Conservation (phyloP, 1,284 basidiomycete genomes). For the Papiliotrema fonsecae region DNA sequence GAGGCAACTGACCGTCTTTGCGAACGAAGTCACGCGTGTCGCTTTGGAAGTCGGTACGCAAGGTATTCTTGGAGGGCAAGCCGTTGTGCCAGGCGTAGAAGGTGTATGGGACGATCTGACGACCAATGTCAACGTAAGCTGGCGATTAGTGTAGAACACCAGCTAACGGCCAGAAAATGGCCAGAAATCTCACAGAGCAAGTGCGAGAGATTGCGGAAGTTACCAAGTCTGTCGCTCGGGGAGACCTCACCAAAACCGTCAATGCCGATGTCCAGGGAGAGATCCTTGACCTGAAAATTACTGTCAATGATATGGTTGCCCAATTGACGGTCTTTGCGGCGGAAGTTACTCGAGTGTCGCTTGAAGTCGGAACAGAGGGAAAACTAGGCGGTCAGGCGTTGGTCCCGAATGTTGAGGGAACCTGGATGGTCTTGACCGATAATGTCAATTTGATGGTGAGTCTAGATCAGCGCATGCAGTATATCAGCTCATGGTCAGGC, state of each 20-base stretch:
- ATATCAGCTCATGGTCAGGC: constrained; percentile 18
- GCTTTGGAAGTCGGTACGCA: constrained; percentile 87
- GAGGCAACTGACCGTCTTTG: constrained; percentile 83
- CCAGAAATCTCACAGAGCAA: constrained; percentile 89
- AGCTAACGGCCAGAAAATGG: constrained; percentile 62
- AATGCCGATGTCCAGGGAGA: constrained; percentile 95
- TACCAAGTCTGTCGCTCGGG: constrained; percentile 92
- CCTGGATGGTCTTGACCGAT: constrained; percentile 91
- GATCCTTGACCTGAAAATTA: constrained; percentile 81
- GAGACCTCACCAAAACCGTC: constrained; percentile 83
- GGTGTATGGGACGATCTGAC: constrained; percentile 93
- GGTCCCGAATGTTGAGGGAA: constrained; percentile 81
- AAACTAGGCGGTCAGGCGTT: constrained; percentile 90
- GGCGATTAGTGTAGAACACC: constrained; percentile 31
- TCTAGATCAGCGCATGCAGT: not conserved
- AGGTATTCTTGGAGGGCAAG: constrained; percentile 89
- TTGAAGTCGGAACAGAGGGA: constrained; percentile 93
- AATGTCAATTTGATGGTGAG: constrained; percentile 69
- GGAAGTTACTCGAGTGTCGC: constrained; percentile 71
- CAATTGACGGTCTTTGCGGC: constrained; percentile 54
- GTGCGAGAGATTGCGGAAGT: constrained; percentile 96
- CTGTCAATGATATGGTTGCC: constrained; percentile 53
- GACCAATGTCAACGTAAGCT: constrained; percentile 72
- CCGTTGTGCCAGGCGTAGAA: constrained; percentile 83
- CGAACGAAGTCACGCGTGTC: constrained; percentile 90